These are phyloP conservation scores for Urochloa ruziziensis DNA, from an alignment of 176 grass and related monocot genomes.

Conservation along the genomic window DNA sequence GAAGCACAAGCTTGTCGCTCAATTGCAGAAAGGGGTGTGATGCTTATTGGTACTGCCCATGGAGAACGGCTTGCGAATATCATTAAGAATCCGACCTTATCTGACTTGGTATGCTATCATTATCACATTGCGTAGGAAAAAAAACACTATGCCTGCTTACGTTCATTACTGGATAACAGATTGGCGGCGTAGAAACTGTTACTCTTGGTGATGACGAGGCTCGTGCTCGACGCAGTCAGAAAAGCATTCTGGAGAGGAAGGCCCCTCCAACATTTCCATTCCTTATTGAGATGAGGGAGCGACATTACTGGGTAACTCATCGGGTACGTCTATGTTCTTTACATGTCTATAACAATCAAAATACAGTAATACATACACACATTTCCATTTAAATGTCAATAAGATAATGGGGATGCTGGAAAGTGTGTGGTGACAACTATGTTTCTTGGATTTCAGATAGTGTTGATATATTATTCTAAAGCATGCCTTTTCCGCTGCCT, in stretches of 20 bases:
- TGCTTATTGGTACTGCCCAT: constrained; percentile 98
- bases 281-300: constrained; percentile 95
- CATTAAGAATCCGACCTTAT: constrained; percentile 90
- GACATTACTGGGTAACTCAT: constrained; percentile 89
- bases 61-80: constrained; percentile 86
- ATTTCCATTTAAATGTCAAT: constrained; percentile 3
- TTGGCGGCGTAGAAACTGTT: constrained; percentile 94
- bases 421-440: background rate
- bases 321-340: constrained; percentile 51
- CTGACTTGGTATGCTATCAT: constrained; percentile 74
- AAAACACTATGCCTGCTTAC: background rate
- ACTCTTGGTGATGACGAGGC: constrained; percentile 94
- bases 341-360: constrained; percentile 4
- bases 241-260: constrained; percentile 91
- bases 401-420: background rate
- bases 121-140: background rate
- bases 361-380: background rate
- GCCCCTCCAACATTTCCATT: constrained; percentile 93
- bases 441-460: background rate
- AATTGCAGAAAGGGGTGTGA: constrained; percentile 94
- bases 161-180: constrained; percentile 45
- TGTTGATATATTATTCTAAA: background rate
- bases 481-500: background rate
- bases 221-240: constrained; percentile 83
- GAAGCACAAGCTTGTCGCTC: constrained; percentile 90